Base-by-base conservation (phyloP, 2,329 filamentous ascomycete genomes). In the Phoma sp. region DNA sequence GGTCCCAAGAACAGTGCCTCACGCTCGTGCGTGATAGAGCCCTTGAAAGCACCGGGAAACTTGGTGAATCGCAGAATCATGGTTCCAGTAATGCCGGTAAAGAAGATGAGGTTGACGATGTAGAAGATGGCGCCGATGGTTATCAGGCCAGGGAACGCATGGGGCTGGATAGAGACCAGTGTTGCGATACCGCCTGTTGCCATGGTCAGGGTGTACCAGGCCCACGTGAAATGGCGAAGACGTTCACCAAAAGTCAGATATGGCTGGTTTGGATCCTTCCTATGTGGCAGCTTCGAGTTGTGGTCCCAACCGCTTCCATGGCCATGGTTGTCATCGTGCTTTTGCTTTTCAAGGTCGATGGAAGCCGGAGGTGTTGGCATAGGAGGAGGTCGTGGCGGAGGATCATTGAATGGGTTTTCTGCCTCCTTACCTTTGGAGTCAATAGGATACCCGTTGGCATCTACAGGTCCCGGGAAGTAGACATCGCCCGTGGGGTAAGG, bases 81-180 rank as follows among this genome's bases (percentile, higher is more conserved):
- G 12, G 59, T 65, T 18, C 60, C 57, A 12, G 70, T 64, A 23
- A 70, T 59, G 23, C 43, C 53, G 11, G 67, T 58, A 68, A 83
- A 83, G 48, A 81, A 67, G 53, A 81, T 59, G 4, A 84, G 71
- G 62, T 83, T 82, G 56, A 83, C 61, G 30, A 83, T 69, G 65
- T 79, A 84, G 57, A 84, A 74, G 52, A 80, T 60, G 23, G 80
- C 79, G 17, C 82, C 83, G 48, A 84, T 81, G 7, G 74, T 77
- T 51, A 78, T 72, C 14, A 85, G 76, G 17, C 82, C 82, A 0
- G 64, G 62, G 59, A 84, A 85, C 1, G 64, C 54, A 50, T 78
- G 77, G 0, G 78, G 80, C 36, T 77, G 71, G 26, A 76, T 67
- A 4, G 74, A 65, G 23, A 81, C 73, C 11, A 81, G 67, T 1